Evolutionary conservation across 176 grass and related monocot genomes (phyloP).

Genomic region (Carex scoparia): DNA sequence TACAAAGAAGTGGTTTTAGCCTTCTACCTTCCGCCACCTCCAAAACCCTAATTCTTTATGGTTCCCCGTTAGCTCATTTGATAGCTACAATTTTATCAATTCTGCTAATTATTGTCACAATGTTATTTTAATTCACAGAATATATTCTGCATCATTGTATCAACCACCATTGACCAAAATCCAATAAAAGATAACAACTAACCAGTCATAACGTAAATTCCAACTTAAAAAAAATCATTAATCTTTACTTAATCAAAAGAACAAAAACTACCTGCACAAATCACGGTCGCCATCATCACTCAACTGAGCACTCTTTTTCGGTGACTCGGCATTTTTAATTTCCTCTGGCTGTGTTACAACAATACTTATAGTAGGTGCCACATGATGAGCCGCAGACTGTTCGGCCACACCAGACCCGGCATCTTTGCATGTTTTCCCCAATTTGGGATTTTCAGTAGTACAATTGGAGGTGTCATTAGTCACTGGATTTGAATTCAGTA

Average conservation of each 20-base stretch:
- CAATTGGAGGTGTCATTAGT: slow-evolving; percentile 7
- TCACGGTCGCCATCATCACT: slow-evolving; percentile 65
- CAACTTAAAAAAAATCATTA: background rate
- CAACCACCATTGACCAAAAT: slow-evolving; percentile 11
- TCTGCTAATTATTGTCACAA: background rate
- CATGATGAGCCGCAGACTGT: slow-evolving; percentile 8
- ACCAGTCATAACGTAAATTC: background rate
- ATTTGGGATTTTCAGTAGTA: slow-evolving; percentile 11
- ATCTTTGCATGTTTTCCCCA: slow-evolving; percentile 27
- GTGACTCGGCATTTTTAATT: slow-evolving; percentile 25
- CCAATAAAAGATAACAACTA: background rate
- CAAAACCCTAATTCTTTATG: slow-evolving; percentile 2
- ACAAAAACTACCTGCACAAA: slow-evolving; percentile 71
- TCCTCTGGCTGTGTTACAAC: slow-evolving; percentile 68
- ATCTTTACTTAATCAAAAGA: background rate
- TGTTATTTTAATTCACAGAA: background rate
- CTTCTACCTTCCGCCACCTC: background rate
- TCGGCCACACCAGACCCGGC: background rate
- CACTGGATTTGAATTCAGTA: slow-evolving; percentile 17
- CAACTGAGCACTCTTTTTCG: slow-evolving; percentile 34
- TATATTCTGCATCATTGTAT: background rate
- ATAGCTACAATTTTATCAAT: background rate
- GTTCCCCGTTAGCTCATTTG: background rate
- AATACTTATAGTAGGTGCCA: slow-evolving; percentile 40
- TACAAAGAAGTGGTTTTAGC: background rate